Evolutionary conservation across 345 rosid species (phyloP).

Genomic region (Eucalyptus victrix): DNA sequence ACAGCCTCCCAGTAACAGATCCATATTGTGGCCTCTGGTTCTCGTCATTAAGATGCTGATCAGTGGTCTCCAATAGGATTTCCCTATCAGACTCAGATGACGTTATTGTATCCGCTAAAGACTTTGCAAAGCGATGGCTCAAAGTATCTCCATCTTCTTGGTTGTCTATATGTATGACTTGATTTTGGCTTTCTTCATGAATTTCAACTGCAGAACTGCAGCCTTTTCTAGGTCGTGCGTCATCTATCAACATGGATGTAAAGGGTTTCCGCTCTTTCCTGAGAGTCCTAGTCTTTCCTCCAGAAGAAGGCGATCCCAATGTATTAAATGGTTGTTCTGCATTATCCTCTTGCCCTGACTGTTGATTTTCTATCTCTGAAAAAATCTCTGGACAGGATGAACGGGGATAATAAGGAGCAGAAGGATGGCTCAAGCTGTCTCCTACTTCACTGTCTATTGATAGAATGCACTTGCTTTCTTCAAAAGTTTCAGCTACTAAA

Average conservation of each 20-base stretch:
- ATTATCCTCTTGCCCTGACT: background rate
- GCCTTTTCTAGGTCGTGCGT: background rate
- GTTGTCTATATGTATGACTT: background rate
- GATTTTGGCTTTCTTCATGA: background rate
- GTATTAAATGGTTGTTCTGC: background rate
- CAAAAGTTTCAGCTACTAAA: background rate
- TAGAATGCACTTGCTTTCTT: background rate
- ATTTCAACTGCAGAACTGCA: background rate
- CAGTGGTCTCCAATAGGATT: background rate
- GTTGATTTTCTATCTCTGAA: background rate
- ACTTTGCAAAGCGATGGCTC: background rate
- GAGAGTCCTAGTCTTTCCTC: background rate
- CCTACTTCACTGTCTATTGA: background rate
- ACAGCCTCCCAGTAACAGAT: constrained; percentile 1
- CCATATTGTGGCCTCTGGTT: constrained; percentile 19
- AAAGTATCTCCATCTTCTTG: background rate
- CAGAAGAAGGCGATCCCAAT: background rate
- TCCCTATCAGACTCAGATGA: background rate
- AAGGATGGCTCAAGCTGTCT: background rate
- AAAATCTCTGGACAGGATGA: background rate
- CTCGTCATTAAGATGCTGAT: constrained; percentile 8
- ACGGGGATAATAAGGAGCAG: background rate
- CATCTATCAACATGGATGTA: background rate
- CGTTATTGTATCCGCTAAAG: background rate
- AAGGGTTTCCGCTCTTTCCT: background rate